These are phyloP conservation scores for Clavispora carvajalis DNA, from an alignment of 805 yeast genomes.

Conservation along the genomic window DNA sequence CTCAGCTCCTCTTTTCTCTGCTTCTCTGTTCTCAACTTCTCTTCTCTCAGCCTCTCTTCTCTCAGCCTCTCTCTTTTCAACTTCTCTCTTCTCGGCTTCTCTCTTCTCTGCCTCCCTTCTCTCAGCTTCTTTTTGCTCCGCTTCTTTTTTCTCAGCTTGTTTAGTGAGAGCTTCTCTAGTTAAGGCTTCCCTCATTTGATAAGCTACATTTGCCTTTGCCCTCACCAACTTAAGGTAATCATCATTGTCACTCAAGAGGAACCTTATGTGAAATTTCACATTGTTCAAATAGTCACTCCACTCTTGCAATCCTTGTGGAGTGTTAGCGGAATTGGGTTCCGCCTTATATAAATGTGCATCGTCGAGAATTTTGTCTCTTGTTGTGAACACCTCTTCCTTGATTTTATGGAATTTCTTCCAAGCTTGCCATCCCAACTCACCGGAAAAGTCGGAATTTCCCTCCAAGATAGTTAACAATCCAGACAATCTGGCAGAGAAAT, in stretches of 20 bases:
- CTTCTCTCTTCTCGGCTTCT: slow-evolving; percentile 1
- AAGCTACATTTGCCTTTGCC: slow-evolving; percentile 41
- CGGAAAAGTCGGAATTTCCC: slow-evolving; percentile 10
- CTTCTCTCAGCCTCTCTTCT: slow-evolving; percentile 1
- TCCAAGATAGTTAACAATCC: slow-evolving; percentile 33
- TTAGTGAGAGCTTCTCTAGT: too few relatives aligned
- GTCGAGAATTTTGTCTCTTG: slow-evolving; percentile 47
- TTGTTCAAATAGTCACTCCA: slow-evolving; percentile 33
- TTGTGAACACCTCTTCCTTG: slow-evolving; percentile 49
- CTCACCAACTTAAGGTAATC: slow-evolving; percentile 34
- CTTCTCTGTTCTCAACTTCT: slow-evolving; percentile 1
- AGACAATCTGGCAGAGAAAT: slow-evolving; percentile 58
- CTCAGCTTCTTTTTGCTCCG: not conserved
- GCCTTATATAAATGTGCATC: slow-evolving; percentile 20
- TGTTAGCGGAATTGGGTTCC: slow-evolving; percentile 13
- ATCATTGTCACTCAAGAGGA: slow-evolving; percentile 54
- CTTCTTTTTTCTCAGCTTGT: slow-evolving; percentile 4
- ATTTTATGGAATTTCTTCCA: slow-evolving; percentile 54
- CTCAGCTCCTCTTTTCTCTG: not conserved
- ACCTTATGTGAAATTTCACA: slow-evolving; percentile 41
- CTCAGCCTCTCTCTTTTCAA: slow-evolving; percentile 1
- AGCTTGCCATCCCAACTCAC: slow-evolving; percentile 19
- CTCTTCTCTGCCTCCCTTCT: slow-evolving; percentile 2
- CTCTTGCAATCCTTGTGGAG: slow-evolving; percentile 33
- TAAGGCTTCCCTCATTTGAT: slow-evolving; percentile 32